Percentiles rank a stretch among this genome's conserved stretches.
phyloP scores from a whole-genome alignment of 495 filamentous ascomycete genomes.

The Annulohypoxylon maeteangense region DNA sequence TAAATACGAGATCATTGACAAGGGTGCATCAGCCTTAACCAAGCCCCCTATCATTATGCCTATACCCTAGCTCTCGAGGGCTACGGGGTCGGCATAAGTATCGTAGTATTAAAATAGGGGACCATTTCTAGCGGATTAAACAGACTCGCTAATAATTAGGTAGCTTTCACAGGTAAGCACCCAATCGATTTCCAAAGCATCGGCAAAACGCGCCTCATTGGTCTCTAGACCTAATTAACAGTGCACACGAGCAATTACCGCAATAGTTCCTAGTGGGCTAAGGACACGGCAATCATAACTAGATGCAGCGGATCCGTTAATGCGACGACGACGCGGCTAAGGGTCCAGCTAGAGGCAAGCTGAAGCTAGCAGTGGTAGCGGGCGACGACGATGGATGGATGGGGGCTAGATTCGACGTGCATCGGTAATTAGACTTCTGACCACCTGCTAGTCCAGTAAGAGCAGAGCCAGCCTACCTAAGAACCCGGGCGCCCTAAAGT shows the following conservation, averaged over 20 bases:
- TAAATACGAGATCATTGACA: not conserved
- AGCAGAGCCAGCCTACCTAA: no score
- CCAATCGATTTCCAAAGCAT: not conserved
- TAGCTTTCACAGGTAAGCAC: not conserved
- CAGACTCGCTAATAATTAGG: no score
- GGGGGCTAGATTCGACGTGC: not conserved
- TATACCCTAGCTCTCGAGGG: not conserved
- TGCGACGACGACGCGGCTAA: not conserved
- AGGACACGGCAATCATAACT: not conserved
- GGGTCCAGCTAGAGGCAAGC: slow-evolving; percentile 1
- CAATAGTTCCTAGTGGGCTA: not conserved
- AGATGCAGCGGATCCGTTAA: not conserved
- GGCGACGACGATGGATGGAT: no score
- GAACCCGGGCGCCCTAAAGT: not conserved
- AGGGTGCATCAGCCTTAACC: not conserved
- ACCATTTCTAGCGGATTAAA: not conserved
- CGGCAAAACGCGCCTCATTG: not conserved
- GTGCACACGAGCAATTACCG: slow-evolving; percentile 2
- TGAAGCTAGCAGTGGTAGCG: not conserved
- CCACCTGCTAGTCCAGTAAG: not conserved
- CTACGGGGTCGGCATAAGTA: not conserved
- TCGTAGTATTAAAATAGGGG: not conserved
- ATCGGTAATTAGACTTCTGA: slow-evolving; percentile 3
- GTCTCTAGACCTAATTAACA: not conserved
- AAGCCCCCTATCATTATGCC: not conserved